Conservation (phyloP, 805 yeast genomes). For the Candida khao-thaluensis region DNA sequence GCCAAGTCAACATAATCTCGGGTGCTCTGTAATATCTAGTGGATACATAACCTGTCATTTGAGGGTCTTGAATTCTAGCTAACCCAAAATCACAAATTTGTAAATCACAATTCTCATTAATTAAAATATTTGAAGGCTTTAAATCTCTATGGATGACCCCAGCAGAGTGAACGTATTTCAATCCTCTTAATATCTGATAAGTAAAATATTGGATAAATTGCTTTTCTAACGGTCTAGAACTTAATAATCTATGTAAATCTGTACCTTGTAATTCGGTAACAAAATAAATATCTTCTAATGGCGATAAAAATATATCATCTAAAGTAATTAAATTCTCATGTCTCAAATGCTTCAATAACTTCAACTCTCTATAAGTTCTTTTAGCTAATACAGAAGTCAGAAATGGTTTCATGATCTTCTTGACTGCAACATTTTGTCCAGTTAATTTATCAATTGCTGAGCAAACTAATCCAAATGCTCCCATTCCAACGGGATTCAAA, state of each 20-base stretch:
- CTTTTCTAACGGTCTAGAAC: constrained; percentile 90
- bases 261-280: constrained; percentile 98
- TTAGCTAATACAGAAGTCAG: constrained; percentile 92
- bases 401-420: constrained; percentile 97
- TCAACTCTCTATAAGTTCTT: constrained; percentile 93
- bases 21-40: constrained; percentile 97
- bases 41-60: constrained; percentile 97
- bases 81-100: constrained; percentile 93
- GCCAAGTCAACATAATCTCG: constrained; percentile 98
- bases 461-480: constrained; percentile 97
- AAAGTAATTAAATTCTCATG: constrained; percentile 93
- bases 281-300: constrained; percentile 91
- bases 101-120: constrained; percentile 87
- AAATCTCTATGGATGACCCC: constrained; percentile 90
- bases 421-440: constrained; percentile 91
- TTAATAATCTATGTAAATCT: constrained; percentile 85
- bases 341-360: constrained; percentile 84
- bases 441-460: constrained; percentile 92
- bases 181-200: constrained; percentile 88
- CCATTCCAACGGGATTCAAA: constrained; percentile 98
- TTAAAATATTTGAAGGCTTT: constrained; percentile 79
- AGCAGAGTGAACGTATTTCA: constrained; percentile 87
- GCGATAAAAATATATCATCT: constrained; percentile 91
- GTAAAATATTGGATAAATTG: constrained; percentile 96
- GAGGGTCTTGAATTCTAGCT: constrained; percentile 97